Evolutionary conservation across 2,329 filamentous ascomycete genomes (phyloP).

Genomic region (Hymenoscyphus fructigenus): DNA sequence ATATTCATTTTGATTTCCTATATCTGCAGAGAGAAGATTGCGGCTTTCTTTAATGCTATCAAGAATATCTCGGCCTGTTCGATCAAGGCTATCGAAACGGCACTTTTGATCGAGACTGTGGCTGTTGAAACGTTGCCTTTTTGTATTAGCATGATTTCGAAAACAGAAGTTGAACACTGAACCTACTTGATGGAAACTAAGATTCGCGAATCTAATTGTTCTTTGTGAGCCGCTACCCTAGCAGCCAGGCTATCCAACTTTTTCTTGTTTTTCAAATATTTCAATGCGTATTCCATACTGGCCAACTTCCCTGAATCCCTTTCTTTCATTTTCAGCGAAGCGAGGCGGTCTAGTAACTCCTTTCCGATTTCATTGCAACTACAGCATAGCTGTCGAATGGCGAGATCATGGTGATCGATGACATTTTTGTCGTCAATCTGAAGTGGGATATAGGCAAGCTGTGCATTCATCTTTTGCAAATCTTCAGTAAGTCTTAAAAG

Average conservation of each 20-base stretch:
- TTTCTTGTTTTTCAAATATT: too few relatives aligned
- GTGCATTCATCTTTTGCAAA: too few relatives aligned
- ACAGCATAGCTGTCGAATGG: conserved; percentile 7
- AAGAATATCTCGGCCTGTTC: conserved; percentile 8
- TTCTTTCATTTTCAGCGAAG: conserved; percentile 1
- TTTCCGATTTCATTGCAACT: conserved; percentile 10
- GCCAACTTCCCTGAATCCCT: conserved; percentile 3
- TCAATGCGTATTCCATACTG: not conserved
- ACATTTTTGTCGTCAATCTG: too few relatives aligned
- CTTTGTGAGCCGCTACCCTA: too few relatives aligned
- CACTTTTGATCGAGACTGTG: conserved; percentile 1
- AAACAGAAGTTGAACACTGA: too few relatives aligned
- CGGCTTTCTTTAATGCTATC: conserved; percentile 10
- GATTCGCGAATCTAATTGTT: too few relatives aligned
- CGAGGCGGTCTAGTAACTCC: conserved; percentile 7
- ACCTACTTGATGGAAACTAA: too few relatives aligned
- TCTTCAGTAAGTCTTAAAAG: conserved; percentile 3
- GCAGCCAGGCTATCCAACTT: too few relatives aligned
- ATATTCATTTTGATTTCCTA: conserved; percentile 9
- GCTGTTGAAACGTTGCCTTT: conserved; percentile 6
- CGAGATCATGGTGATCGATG: not conserved
- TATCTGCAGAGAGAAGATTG: conserved; percentile 1
- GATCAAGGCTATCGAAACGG: conserved; percentile 11
- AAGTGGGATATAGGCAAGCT: too few relatives aligned
- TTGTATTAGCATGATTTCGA: not conserved